Evolutionary conservation across 805 yeast species (phyloP).

Genomic region (Metschnikowia gruessii): DNA sequence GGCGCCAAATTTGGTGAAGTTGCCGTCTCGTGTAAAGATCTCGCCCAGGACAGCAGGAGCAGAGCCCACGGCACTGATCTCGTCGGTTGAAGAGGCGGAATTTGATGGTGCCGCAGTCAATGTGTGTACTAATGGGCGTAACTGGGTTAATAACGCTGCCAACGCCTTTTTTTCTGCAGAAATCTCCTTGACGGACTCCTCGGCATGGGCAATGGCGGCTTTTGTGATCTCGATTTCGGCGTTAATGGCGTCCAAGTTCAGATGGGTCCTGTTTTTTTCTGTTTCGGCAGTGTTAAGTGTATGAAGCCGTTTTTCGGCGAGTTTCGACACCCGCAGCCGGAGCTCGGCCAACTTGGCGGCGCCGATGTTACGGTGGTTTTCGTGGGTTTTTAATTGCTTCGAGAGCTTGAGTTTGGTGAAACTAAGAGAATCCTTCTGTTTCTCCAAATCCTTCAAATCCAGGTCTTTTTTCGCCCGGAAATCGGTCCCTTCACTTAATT

Average conservation of each 20-base stretch:
- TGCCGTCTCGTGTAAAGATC: constrained; percentile 33
- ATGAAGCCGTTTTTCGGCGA: constrained; percentile 14
- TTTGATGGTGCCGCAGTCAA: not conserved
- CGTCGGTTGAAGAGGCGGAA: not conserved
- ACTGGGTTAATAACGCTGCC: constrained; percentile 12
- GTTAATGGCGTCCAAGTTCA: not conserved
- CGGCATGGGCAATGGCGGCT: constrained; percentile 23
- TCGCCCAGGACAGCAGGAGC: not conserved
- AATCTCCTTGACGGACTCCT: constrained; percentile 24
- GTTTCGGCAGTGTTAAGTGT: constrained; percentile 6
- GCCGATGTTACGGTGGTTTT: constrained; percentile 8
- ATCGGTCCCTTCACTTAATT: constrained; percentile 36
- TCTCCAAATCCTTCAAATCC: constrained; percentile 32
- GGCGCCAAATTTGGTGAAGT: constrained; percentile 25
- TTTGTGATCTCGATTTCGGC: not conserved
- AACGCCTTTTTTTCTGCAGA: constrained; percentile 27
- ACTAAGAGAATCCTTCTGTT: constrained; percentile 31
- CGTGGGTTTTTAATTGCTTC: constrained; percentile 21
- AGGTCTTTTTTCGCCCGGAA: constrained; percentile 27
- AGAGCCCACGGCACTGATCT: not conserved
- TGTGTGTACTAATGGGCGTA: constrained; percentile 9
- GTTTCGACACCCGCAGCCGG: constrained; percentile 10
- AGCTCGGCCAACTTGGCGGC: constrained; percentile 16
- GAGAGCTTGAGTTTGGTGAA: constrained; percentile 32
- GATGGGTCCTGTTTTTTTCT: constrained; percentile 5